These are phyloP conservation scores for Asterochloris sp. DNA, from an alignment of 139 green algal genomes.

Conservation along the genomic window DNA sequence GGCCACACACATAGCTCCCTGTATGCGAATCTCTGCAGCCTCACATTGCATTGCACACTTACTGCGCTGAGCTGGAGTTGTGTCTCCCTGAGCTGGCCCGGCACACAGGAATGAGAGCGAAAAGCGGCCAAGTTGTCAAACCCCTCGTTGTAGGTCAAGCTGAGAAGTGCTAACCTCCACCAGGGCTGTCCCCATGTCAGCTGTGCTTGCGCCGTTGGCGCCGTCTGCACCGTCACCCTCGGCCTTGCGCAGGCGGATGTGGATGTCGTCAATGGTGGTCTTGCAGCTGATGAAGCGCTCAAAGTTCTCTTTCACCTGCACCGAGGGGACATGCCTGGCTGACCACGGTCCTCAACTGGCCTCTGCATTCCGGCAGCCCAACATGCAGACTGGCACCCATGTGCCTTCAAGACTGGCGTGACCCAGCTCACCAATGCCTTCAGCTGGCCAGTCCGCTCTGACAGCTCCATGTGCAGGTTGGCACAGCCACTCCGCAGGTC, in stretches of 20 bases:
- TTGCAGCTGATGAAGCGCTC: slow-evolving; percentile 90
- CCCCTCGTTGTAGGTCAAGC: neutral
- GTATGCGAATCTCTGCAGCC: no score
- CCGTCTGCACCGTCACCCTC: slow-evolving; percentile 29
- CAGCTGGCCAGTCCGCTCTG: slow-evolving; percentile 70
- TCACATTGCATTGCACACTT: no score
- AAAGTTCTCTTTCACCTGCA: slow-evolving; percentile 84
- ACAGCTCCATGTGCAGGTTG: slow-evolving; percentile 58
- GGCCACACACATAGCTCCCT: no score
- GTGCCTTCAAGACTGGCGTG: neutral
- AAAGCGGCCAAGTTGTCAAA: no score
- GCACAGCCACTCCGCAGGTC: slow-evolving; percentile 58
- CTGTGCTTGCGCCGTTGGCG: slow-evolving; percentile 28
- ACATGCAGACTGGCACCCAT: neutral
- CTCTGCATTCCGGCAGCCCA: neutral
- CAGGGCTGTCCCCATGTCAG: slow-evolving; percentile 29
- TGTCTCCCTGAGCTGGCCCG: no score
- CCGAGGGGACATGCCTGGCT: no score
- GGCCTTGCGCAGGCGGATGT: slow-evolving; percentile 49
- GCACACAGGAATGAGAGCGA: no score
- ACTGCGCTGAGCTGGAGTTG: no score
- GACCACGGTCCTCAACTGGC: neutral
- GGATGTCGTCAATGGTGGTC: slow-evolving; percentile 77
- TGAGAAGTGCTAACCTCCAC: slow-evolving; percentile 13
- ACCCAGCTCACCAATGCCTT: slow-evolving; percentile 60